A percentile compares a stretch with the other conserved stretches of the same genome.
phyloP scores from a whole-genome alignment of 306 rosid genomes.

The Casuarina cunninghamiana region DNA sequence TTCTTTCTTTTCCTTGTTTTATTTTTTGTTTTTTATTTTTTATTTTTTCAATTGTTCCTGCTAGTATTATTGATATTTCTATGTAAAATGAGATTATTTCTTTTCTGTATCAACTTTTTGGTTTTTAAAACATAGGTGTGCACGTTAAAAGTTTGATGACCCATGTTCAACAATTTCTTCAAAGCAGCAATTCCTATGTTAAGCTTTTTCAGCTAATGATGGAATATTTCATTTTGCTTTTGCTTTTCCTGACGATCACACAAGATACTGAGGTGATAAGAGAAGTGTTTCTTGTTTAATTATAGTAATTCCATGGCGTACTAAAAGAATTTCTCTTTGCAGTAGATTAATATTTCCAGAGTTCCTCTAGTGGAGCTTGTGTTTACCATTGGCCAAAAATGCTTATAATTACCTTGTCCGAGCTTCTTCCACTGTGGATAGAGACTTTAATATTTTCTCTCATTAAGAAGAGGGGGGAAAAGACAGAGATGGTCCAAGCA shows the following conservation, averaged over 20 bases:
- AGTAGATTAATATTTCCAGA: neutral
- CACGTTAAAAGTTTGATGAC: neutral
- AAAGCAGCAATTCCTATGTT: neutral
- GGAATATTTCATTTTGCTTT: neutral
- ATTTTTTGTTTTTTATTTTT: constrained; percentile 5
- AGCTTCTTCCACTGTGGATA: too few relatives aligned
- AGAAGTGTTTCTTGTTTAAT: neutral
- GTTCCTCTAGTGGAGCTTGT: neutral
- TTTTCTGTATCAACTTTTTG: neutral
- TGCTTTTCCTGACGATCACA: neutral
- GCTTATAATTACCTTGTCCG: too few relatives aligned
- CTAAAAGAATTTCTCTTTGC: neutral
- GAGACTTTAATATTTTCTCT: neutral
- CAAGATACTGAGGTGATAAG: neutral
- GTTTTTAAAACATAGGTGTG: neutral
- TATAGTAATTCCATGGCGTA: neutral
- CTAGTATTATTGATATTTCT: neutral
- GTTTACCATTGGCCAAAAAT: too few relatives aligned
- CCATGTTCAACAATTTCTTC: neutral
- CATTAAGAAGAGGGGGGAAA: neutral
- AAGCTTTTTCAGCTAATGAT: neutral
- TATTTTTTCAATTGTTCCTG: neutral
- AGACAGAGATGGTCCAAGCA: neutral
- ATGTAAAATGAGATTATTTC: neutral
- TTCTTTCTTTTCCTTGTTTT: neutral